Evolutionary conservation across 2,329 filamentous ascomycete species (phyloP).

Genomic region (Fusarium sterilihyphosum): DNA sequence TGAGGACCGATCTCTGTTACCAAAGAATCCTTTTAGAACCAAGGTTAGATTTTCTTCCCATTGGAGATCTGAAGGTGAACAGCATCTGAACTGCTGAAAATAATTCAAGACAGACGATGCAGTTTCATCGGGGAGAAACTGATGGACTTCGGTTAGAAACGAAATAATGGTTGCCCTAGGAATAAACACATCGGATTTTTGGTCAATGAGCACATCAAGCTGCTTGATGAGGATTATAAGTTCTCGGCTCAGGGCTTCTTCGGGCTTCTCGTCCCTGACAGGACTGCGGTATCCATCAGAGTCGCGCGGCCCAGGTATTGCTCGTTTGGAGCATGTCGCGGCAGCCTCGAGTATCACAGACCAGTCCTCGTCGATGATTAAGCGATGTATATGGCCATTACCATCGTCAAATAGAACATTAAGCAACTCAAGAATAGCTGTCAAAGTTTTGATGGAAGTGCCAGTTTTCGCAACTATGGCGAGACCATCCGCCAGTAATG

Average conservation of each 20-base stretch:
- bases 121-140: constrained; percentile 71
- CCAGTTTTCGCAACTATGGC: constrained; percentile 59
- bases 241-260: constrained; percentile 55
- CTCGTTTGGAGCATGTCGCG: constrained; percentile 59
- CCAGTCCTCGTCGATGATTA: constrained; percentile 75
- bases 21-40: constrained; percentile 71
- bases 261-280: constrained; percentile 45
- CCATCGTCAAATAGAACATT: constrained; percentile 66
- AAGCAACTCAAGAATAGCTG: constrained; percentile 61
- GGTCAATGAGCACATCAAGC: constrained; percentile 58
- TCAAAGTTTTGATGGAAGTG: constrained; percentile 56
- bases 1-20: constrained; percentile 68
- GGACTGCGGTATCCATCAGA: constrained; percentile 36
- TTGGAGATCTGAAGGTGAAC: constrained; percentile 74
- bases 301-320: constrained; percentile 40
- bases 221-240: constrained; percentile 57
- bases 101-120: constrained; percentile 73
- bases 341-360: constrained; percentile 68
- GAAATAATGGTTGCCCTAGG: constrained; percentile 73
- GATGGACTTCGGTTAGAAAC: constrained; percentile 71
- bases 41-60: constrained; percentile 73
- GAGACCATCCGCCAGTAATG: constrained; percentile 67
- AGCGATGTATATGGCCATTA: constrained; percentile 61
- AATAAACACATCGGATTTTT: constrained; percentile 63
- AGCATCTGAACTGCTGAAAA: constrained; percentile 74